Evolutionary conservation across 208 protist genomes (phyloP), one percentile per base, ranked within the genome.

Genomic region (Leishmania major): DNA sequence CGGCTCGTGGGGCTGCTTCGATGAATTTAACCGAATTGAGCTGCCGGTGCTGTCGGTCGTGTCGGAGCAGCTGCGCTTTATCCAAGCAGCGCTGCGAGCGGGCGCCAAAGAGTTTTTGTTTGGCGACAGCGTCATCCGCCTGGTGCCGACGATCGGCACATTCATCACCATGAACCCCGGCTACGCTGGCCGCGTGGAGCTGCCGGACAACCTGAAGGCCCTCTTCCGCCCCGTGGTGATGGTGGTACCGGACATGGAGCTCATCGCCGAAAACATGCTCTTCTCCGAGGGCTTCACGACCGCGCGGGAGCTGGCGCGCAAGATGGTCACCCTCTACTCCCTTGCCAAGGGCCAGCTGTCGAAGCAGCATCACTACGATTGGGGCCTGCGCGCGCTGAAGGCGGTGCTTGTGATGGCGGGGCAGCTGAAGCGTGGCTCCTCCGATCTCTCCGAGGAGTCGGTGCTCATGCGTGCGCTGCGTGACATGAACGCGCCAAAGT

Each of bases 81-180:
- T 99, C 82, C 98, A 99, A 86, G 90, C 93, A 19, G 99, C 98
- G 8, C 87, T 99, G 55, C 92, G 94, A 43, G 84, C 87, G 64
- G 87, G 88, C 8, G 85, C 95, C n/a, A 91, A 94, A 75, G 84
- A 93, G 79, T 99, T 99, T 79, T 86, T 98, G 66, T 99, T 99
- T 85, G 95, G 93, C 31, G 94, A 96, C 78, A 86, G 78, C 25
- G 92, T 95, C 70, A 98, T 99, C 71, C 83, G 84, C 13, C 90
- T 99, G 19, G 93, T 99, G 60, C 86, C 90, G 28, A 99, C 96
- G 3, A 93, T 99, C 51, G 99, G 99, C 86, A 97, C 99, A 55
- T 99, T 99, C 91, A 99, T 99, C 87, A 99, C 99, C 40, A 99
- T 99, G 99, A 99, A 99, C 88, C 99, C 99, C 5, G 99, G 99